Conservation (phyloP, 108 stramenopile genomes). For the Nitzschia sp. region DNA sequence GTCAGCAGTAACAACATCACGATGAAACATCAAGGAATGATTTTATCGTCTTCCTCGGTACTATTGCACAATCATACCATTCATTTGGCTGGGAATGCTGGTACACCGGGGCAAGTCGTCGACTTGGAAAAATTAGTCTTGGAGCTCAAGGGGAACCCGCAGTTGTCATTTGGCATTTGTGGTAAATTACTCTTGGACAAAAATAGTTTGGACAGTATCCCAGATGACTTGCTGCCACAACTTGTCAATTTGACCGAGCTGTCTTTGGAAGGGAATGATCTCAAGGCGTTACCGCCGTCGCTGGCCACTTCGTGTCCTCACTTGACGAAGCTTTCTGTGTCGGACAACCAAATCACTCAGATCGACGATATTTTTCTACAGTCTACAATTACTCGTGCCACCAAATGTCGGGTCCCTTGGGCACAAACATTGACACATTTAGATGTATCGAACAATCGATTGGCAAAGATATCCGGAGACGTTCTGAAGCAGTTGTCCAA, state of each 20-base stretch:
- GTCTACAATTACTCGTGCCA: too few species aligned
- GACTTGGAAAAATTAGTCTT: neutral
- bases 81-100: neutral
- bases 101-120: neutral
- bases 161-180: conserved; percentile 1
- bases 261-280: conserved; percentile 4
- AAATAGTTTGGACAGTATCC: conserved; percentile 11
- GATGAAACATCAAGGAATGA: neutral
- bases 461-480: conserved; percentile 12
- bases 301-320: conserved; percentile 10
- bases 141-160: neutral
- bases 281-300: conserved; percentile 4
- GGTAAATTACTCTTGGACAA: conserved; percentile 11
- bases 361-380: neutral
- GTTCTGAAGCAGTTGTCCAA: neutral
- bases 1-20: neutral
- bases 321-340: conserved; percentile 4
- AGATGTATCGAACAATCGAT: conserved; percentile 22
- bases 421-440: conserved; percentile 9
- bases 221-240: conserved; percentile 13
- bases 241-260: conserved; percentile 21
- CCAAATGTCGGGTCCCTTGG: too few species aligned
- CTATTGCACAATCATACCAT: neutral
- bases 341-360: conserved; percentile 15
- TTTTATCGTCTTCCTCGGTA: neutral